Conservation (phyloP, 2,329 filamentous ascomycete genomes). For the Fusarium lateritium region DNA sequence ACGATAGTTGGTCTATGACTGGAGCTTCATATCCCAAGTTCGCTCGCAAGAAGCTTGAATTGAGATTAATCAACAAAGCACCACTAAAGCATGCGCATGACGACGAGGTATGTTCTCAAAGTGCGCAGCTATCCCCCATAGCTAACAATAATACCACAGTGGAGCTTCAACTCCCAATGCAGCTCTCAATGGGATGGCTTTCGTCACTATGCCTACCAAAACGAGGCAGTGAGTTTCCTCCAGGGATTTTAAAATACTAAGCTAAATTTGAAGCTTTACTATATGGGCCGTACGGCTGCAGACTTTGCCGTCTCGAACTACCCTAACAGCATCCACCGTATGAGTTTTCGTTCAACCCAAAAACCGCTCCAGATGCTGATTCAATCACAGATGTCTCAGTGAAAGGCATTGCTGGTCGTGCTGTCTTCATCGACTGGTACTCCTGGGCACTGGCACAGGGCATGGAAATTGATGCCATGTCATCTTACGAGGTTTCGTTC, state of each 20-base stretch:
- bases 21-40: conserved; percentile 43
- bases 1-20: conserved; percentile 31
- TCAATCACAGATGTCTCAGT: conserved; percentile 14
- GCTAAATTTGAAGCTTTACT: conserved; percentile 38
- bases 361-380: not conserved
- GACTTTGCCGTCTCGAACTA: conserved; percentile 36
- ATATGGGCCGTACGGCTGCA: conserved; percentile 43
- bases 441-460: conserved; percentile 27
- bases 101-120: conserved; percentile 34
- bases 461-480: conserved; percentile 32
- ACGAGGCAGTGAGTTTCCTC: conserved; percentile 30
- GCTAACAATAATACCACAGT: not conserved
- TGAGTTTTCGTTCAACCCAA: rapidly evolving
- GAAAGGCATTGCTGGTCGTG: conserved; percentile 35
- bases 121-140: rapidly evolving
- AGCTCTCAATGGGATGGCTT: conserved; percentile 47
- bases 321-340: conserved; percentile 47
- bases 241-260: not conserved
- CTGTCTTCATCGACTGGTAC: conserved; percentile 42
- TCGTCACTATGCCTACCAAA: conserved; percentile 46
- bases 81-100: conserved; percentile 47
- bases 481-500: conserved; percentile 38
- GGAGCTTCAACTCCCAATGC: conserved; percentile 41
- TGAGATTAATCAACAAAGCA: conserved; percentile 42
- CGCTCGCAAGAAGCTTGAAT: conserved; percentile 37